phyloP scores from a whole-genome alignment of 352 stramenopile genomes.

The Phytophthora foliorum region DNA sequence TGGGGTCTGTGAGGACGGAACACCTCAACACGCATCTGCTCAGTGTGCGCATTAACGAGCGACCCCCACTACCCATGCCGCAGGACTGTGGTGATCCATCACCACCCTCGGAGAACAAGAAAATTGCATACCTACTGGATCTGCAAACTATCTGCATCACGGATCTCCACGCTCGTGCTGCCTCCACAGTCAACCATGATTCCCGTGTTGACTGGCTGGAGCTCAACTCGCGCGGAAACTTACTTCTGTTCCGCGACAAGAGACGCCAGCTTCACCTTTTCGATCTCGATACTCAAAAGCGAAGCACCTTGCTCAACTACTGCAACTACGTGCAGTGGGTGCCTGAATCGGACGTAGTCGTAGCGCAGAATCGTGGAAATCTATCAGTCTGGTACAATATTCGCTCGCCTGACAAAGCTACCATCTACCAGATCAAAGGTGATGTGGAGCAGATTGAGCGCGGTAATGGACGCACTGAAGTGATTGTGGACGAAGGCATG shows the following conservation, averaged over 20 bases:
- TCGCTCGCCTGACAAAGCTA: constrained; percentile 93
- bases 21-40: constrained; percentile 93
- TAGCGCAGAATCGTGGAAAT: constrained; percentile 93
- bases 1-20: constrained; percentile 93
- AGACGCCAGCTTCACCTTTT: constrained; percentile 92
- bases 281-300: constrained; percentile 89
- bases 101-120: constrained; percentile 89
- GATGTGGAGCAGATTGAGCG: constrained; percentile 96
- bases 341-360: constrained; percentile 95
- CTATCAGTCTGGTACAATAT: constrained; percentile 98
- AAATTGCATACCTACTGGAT: constrained; percentile 95
- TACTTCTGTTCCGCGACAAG: constrained; percentile 96
- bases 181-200: constrained; percentile 93
- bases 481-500: constrained; percentile 96
- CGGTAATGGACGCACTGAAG: constrained; percentile 93
- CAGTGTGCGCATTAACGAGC: constrained; percentile 95
- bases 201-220: constrained; percentile 95
- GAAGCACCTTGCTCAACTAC: constrained; percentile 93
- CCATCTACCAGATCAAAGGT: constrained; percentile 95
- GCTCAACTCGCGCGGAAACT: constrained; percentile 91
- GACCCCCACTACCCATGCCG: constrained; percentile 40
- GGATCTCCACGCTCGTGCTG: constrained; percentile 79
- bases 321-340: constrained; percentile 98
- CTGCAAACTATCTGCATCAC: constrained; percentile 94
- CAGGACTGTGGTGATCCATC: constrained; percentile 36